These are phyloP conservation scores for Pichia norvegensis DNA, from an alignment of 1,139 yeast species.

Conservation along the genomic window DNA sequence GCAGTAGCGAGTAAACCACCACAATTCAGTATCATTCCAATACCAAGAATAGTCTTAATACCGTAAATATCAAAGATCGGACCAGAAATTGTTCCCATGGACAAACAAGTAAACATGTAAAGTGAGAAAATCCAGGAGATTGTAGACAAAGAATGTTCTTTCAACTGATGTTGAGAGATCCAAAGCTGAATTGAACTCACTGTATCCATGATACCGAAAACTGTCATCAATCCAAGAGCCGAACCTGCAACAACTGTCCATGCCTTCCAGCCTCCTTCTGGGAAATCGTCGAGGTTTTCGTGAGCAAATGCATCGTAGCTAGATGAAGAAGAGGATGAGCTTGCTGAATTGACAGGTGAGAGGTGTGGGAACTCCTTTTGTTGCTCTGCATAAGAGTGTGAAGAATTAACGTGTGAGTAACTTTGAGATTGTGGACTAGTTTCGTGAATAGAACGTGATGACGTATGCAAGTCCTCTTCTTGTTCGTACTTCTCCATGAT, in stretches of 20 bases:
- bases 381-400: too few species aligned
- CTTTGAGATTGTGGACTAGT: neutral
- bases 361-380: neutral
- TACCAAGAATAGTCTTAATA: constrained; percentile 37
- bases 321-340: constrained; percentile 1
- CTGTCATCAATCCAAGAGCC: constrained; percentile 52
- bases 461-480: neutral
- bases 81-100: constrained; percentile 52
- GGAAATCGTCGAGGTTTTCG: constrained; percentile 33
- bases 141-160: constrained; percentile 36
- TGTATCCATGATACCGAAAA: constrained; percentile 58
- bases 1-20: constrained; percentile 50
- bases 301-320: constrained; percentile 21
- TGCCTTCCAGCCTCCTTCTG: constrained; percentile 54
- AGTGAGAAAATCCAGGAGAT: constrained; percentile 64
- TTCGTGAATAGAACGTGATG: neutral
- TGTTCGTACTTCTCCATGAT: neutral
- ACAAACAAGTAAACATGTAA: constrained; percentile 45
- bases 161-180: constrained; percentile 47
- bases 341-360: neutral
- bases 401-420: neutral
- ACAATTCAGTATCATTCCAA: constrained; percentile 41
- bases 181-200: constrained; percentile 62
- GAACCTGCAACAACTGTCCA: constrained; percentile 53
- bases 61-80: constrained; percentile 60